Evolutionary conservation across 2,329 filamentous ascomycete genomes (phyloP), one percentile per base, ranked within the genome.

Genomic region (Calcarisporium arbuscula): DNA sequence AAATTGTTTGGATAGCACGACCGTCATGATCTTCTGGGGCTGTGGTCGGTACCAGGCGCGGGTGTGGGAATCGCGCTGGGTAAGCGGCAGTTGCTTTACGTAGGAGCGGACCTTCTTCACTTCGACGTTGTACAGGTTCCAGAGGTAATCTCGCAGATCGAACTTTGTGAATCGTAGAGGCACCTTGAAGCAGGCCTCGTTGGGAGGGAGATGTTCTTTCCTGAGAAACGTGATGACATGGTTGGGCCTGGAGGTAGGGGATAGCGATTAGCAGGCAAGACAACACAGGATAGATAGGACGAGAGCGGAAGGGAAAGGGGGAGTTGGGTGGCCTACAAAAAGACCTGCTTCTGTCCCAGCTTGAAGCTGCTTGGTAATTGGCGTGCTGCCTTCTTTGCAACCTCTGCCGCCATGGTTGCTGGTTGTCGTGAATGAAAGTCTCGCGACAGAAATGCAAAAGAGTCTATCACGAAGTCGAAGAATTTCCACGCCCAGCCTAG

Each of bases 141-240:
- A 85, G 42, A 98, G 81, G 68, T 96, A 98, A 67, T 95, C 89
- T 60, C 88, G 85, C 27, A 98, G 67, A 60, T 98, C 92, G 61
- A 96, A 82, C 67, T 98, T 98, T 71, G 87, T 94, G 71, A 95
- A 88, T 50, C 77, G 80, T 49, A 96, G 74, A 9, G 92, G 92
- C 20, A 95, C 90, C 52, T 82, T 73, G 76, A 98, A 98, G 51
- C 80, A 82, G 44, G 90, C 92, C 58, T 85, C 87, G 58, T 80
- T 82, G 15, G 89, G 79, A 7, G 85, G 81, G 35, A 85, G 74
- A 47, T 75, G 70, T 19, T 78, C 76, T 39, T 80, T 82, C 47
- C 70, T 82, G 50, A 94, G 68, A 52, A 96, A 76, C 41, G 82
- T 81, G 53, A 96, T 68, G 45, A 79, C 76, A 65, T 94, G 85